Evolutionary conservation across 1,284 basidiomycete species (phyloP), one percentile per base, ranked within the genome.

Genomic region (Ustilago xerochloae): DNA sequence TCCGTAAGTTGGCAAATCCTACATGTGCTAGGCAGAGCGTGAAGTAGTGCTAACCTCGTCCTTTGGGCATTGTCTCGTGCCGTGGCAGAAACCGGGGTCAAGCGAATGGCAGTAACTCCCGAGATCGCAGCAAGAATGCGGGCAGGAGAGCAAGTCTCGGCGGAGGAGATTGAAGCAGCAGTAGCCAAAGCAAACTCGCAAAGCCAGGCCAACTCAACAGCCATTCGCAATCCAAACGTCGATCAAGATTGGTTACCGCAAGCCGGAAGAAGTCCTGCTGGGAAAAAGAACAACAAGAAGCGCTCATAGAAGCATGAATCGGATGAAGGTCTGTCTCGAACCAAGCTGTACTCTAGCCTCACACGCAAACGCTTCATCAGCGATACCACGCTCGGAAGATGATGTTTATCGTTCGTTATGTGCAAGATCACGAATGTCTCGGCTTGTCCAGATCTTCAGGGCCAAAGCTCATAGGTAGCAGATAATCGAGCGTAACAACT

Each of bases 381-480:
- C 32, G 16, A 33, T 33, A 33, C 32, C 4, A 43, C 13, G 41
- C 41, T 43, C 26, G 22, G 16, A 43, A 26, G 41, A 26, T 24
- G 20, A 24, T 43, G 26, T 43, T 13, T 13, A 13, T 43, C 22
- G 15, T 4, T 43, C 22, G 4, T 10, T 9, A 13, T 6, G 24
- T 6, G 9, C 26, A 12, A 15, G 41, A 24, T 39, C 57, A 70
- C n/a, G 63, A 54, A 16, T 71, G 73, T 28, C 73, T 48, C 3
- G 73, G 73, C 60, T 75, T 67, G 47, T 74, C 88, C 71, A 93
- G 84, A 54, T 91, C 87, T 75, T 91, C 93, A 1, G 93, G 93
- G 0, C 94, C 94, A 85, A 96, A 96, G 83, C 92, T 93, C 85
- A 92, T 87, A 0, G 94, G 94, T 47, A 97, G 86, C 33, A 97